Conservation (phyloP, 352 stramenopile genomes). For the Achlya hypogyna region DNA sequence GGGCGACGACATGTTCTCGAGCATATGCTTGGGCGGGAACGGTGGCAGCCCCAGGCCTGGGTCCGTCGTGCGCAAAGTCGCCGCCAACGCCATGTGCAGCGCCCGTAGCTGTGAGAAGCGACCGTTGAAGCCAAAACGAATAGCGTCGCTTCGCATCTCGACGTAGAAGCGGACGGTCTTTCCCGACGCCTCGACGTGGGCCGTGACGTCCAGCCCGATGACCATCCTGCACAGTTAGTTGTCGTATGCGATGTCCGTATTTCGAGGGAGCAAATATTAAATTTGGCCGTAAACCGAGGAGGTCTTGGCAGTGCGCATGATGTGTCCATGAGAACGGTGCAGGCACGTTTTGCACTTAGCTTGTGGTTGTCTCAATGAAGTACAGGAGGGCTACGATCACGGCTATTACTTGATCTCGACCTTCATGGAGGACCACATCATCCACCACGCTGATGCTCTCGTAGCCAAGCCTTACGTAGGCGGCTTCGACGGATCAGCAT, state of each 20-base stretch:
- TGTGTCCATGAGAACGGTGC: too few relatives aligned
- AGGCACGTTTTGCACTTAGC: background rate
- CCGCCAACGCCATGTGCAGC: background rate
- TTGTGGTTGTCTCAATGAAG: background rate
- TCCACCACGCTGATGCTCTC: conserved; percentile 87
- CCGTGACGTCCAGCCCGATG: conserved; percentile 6
- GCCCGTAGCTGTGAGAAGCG: conserved; percentile 16
- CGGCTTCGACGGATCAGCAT: too few relatives aligned
- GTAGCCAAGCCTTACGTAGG: conserved; percentile 21
- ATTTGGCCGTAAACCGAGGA: background rate
- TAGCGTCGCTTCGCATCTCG: conserved; percentile 7
- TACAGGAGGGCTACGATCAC: conserved; percentile 92
- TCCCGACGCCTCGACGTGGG: conserved; percentile 2
- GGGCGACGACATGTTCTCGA: conserved; percentile 7
- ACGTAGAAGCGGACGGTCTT: conserved; percentile 19
- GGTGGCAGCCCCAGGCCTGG: background rate
- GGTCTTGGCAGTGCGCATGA: too few relatives aligned
- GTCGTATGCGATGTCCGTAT: background rate
- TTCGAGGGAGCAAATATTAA: background rate
- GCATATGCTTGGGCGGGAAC: conserved; percentile 16
- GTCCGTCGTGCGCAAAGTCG: background rate
- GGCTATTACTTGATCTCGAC: conserved; percentile 97
- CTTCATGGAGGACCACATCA: conserved; percentile 94
- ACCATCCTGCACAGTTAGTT: background rate
- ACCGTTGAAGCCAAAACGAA: conserved; percentile 18